Evolutionary conservation across 371 early-diverging fungal species (phyloP).

Genomic region (Zychaea mexicana): DNA sequence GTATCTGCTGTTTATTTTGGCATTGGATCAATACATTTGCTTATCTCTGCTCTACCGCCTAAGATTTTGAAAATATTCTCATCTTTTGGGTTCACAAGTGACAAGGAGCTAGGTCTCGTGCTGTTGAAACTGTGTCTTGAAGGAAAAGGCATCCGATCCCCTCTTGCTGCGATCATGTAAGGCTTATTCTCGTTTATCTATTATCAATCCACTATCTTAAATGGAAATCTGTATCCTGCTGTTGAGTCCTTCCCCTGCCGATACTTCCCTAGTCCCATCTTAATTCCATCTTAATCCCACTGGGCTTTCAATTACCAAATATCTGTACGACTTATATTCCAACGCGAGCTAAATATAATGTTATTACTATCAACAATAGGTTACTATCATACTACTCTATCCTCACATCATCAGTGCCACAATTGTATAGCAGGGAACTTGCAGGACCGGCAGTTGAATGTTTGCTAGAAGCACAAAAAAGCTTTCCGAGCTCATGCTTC

Average conservation of each 20-base stretch:
- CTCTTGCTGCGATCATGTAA: conserved; percentile 60
- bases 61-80: conserved; percentile 59
- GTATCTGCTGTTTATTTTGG: conserved; percentile 52
- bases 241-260: too few relatives aligned
- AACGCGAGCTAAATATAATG: too few relatives aligned
- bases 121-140: conserved; percentile 55
- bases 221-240: too few relatives aligned
- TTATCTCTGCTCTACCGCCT: conserved; percentile 58
- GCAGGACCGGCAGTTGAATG: conserved; percentile 46
- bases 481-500: conserved; percentile 55
- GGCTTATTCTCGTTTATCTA: background rate
- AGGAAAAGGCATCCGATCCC: conserved; percentile 58
- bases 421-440: conserved; percentile 21
- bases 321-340: too few relatives aligned
- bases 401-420: conserved; percentile 27
- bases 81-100: conserved; percentile 59
- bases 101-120: conserved; percentile 64
- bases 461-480: conserved; percentile 49
- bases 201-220: background rate
- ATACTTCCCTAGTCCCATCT: too few relatives aligned
- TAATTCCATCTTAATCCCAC: too few relatives aligned
- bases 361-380: conserved; percentile 10
- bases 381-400: conserved; percentile 30
- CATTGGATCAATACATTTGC: conserved; percentile 61
- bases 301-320: background rate